Base-by-base conservation (phyloP, 2,329 filamentous ascomycete genomes). In the Alternaria sp. region DNA sequence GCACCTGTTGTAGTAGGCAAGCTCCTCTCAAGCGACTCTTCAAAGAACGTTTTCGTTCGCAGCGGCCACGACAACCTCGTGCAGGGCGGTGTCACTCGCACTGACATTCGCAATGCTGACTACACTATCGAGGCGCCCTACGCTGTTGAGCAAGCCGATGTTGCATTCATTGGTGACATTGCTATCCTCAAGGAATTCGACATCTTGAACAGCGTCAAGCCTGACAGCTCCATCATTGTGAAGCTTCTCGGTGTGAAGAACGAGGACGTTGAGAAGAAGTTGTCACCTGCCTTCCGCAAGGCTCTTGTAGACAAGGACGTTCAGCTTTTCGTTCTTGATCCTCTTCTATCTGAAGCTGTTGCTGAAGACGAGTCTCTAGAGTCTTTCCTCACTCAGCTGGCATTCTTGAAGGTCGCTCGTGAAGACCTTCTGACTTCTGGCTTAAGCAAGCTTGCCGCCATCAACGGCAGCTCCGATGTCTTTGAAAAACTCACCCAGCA, bases 111-210 rank as follows among this genome's bases (percentile, higher is more conserved):
- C 62, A 91, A 88, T 72, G 94, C 93, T 30, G 88, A 89, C 74
- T 94, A 91, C 82, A 89, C 89, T 30, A 86, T 97, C 36, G 92
- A 97, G 74, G 91, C 93, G 14, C 89, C 93, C 1, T 97, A 96
- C 75, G 86, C 91, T 3, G 84, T 97, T 18, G 88, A 90, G 61
- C 86, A 90, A 62, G 94, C 94, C 4, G 91, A 97, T 75, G 86
- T 94, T 24, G 86, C 88, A 14, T 90, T 93, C 52, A 86, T 98
- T 62, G 92, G 91, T 32, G 88, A 94, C 38, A 86, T 93, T 75
- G 91, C 90, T 74, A 83, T 99, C 3, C 83, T 99, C 16, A 88
- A 90, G 67, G 89, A 93, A 24, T 85, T 97, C 57, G 88, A 94
- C 66, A 82, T 96, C 22, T 76, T 94, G 36, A 85, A 88, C 64